A percentile compares a stretch with the other conserved stretches of the same genome.
These are phyloP conservation scores for Candida ulmi DNA, from an alignment of 805 yeast species.

Conservation along the genomic window DNA sequence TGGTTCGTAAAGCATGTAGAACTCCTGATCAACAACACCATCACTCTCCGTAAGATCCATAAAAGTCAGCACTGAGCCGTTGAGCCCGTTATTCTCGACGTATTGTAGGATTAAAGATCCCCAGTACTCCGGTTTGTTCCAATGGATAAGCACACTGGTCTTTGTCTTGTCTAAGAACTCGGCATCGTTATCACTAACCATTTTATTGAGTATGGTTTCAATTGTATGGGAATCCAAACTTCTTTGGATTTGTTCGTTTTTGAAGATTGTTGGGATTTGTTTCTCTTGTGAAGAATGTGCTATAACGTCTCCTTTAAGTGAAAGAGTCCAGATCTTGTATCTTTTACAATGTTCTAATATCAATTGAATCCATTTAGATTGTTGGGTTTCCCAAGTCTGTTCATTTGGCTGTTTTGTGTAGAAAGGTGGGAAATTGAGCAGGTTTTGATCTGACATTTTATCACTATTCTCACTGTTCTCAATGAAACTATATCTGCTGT, in stretches of 20 bases:
- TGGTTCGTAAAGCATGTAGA: slow-evolving; percentile 54
- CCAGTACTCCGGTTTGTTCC: slow-evolving; percentile 72
- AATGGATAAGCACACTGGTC: slow-evolving; percentile 44
- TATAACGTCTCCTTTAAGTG: slow-evolving; percentile 29
- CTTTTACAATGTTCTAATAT: slow-evolving; percentile 55
- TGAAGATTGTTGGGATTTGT: slow-evolving; percentile 36
- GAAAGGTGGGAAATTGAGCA: slow-evolving; percentile 73
- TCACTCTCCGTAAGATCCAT: slow-evolving; percentile 76
- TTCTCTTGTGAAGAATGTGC: slow-evolving; percentile 3
- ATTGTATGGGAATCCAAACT: slow-evolving; percentile 49
- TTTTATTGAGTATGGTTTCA: slow-evolving; percentile 46
- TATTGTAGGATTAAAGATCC: slow-evolving; percentile 54
- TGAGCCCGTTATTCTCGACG: slow-evolving; percentile 77
- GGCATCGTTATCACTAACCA: slow-evolving; percentile 54
- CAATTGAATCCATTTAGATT: slow-evolving; percentile 70
- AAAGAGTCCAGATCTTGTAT: slow-evolving; percentile 50
- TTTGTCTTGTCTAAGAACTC: slow-evolving; percentile 41
- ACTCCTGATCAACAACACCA: slow-evolving; percentile 46
- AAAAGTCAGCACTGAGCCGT: slow-evolving; percentile 69
- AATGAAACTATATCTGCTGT: too few species aligned
- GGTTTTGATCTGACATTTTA: neutral
- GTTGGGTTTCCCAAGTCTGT: slow-evolving; percentile 70
- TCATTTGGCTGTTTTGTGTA: slow-evolving; percentile 86
- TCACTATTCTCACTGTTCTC: too few species aligned
- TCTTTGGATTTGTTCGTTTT: slow-evolving; percentile 46